These are phyloP conservation scores for Phaseolus coccineus DNA, from an alignment of 331 rosid species.

Conservation along the genomic window DNA sequence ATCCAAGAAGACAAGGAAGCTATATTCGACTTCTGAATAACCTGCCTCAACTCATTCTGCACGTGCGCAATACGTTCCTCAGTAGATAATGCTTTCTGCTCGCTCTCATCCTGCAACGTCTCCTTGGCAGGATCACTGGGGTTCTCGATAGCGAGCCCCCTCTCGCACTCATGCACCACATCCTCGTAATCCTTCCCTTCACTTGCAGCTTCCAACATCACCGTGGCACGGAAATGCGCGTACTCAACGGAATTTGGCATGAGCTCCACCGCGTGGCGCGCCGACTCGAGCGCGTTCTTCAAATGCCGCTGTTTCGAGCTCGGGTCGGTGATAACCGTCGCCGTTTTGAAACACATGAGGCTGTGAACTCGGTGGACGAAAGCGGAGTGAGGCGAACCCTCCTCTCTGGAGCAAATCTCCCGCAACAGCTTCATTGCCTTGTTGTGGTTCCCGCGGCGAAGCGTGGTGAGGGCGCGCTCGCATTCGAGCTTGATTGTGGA, in stretches of 20 bases:
- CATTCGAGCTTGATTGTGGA: slow-evolving; percentile 78
- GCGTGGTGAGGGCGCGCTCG: slow-evolving; percentile 80
- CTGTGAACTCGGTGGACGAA: slow-evolving; percentile 87
- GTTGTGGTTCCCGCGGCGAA: slow-evolving; percentile 88
- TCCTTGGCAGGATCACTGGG: slow-evolving; percentile 88
- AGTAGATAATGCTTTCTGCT: slow-evolving; percentile 58
- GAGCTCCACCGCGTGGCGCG: slow-evolving; percentile 74
- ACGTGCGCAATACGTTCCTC: slow-evolving; percentile 68
- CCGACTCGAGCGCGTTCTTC: slow-evolving; percentile 82
- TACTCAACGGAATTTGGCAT: slow-evolving; percentile 89
- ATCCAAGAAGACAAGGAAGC: slow-evolving; percentile 82
- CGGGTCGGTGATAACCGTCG: slow-evolving; percentile 70
- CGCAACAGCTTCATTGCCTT: slow-evolving; percentile 86
- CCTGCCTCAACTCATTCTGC: slow-evolving; percentile 79
- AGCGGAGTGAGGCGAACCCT: slow-evolving; percentile 61
- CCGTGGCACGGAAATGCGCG: slow-evolving; percentile 74
- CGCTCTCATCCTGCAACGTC: slow-evolving; percentile 83
- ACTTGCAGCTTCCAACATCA: slow-evolving; percentile 81
- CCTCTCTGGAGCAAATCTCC: slow-evolving; percentile 70
- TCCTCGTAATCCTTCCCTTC: slow-evolving; percentile 86
- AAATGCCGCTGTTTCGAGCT: slow-evolving; percentile 73
- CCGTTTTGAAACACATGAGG: slow-evolving; percentile 76
- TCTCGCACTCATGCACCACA: slow-evolving; percentile 83
- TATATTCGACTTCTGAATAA: slow-evolving; percentile 84
- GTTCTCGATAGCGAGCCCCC: slow-evolving; percentile 69